Evolutionary conservation across 768 basidiomycete genomes (phyloP).

Genomic region (Suillus discolor): DNA sequence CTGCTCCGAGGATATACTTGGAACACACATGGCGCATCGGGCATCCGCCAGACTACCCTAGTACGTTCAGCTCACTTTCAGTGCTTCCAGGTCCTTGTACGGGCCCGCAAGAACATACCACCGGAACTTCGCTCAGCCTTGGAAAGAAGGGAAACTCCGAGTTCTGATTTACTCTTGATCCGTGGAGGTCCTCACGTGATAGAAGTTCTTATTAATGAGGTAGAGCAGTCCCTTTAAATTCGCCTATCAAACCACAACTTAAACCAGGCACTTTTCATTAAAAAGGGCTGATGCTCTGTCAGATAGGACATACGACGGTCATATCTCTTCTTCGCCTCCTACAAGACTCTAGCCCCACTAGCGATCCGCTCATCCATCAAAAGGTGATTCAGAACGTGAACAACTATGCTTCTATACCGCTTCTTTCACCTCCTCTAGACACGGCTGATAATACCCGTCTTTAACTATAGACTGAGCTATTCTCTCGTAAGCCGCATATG

Average conservation of each 20-base stretch:
- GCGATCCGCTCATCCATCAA: neutral
- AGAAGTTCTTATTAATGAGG: neutral
- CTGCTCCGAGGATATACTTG: too few relatives aligned
- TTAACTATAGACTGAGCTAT: constrained; percentile 23
- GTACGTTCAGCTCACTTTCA: neutral
- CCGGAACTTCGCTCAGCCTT: constrained; percentile 1
- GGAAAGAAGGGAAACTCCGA: neutral
- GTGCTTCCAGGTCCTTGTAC: constrained; percentile 6
- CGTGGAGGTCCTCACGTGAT: constrained; percentile 7
- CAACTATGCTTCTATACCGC: too few relatives aligned
- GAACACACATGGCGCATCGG: too few relatives aligned
- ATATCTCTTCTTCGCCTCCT: neutral
- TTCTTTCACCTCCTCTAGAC: too few relatives aligned
- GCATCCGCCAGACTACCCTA: too few relatives aligned
- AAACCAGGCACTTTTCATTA: neutral
- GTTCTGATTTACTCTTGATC: constrained; percentile 1
- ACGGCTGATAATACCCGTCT: constrained; percentile 27
- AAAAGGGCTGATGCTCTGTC: neutral
- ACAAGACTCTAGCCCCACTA: too few relatives aligned
- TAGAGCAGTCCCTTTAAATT: constrained; percentile 1
- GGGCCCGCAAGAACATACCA: neutral
- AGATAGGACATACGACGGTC: neutral
- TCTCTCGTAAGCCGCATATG: constrained; percentile 22
- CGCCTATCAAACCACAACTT: neutral
- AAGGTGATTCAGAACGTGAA: too few relatives aligned